Evolutionary conservation across 352 stramenopile genomes (phyloP), one percentile per base, ranked within the genome.

Genomic region (Phytophthora fragariae): DNA sequence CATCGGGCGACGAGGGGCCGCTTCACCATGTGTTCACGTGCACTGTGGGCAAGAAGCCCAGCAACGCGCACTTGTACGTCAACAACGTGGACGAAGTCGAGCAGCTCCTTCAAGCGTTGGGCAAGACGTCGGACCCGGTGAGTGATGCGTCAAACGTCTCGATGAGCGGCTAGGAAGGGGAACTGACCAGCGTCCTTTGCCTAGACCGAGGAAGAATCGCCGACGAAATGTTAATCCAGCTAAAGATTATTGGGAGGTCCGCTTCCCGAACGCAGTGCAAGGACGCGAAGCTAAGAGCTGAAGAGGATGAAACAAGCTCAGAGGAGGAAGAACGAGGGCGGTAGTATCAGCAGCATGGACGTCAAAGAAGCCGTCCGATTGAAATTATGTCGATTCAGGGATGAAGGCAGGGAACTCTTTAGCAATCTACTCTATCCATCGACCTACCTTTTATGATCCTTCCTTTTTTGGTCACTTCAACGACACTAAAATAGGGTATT

Each of bases 11-110:
- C 10, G 85, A 92, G 35, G 86, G 85, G 14, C 84, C 85, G 12
- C 70, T 95, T 56, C 83, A 96, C 47, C 90, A 97, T 63, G 79
- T 97, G 8, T 98, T 97, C 68, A 98, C 92, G 31, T 96, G 91
- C 77, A 98, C 92, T 5, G 94, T 98, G 50, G 94, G 94, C 31
- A 97, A 97, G 79, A 98, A 98, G 57, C 91, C 92, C 8, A 97
- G 89, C 49, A 89, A 97, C 72, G 93, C 93, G 41, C 89, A 95
- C 72, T 66, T 97, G 49, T 98, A 97, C 72, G 77, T 98, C 44
- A 95, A 98, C 81, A 93, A 96, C 59, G 90, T 94, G 33, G 83
- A 88, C 47, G 91, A 98, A 33, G 91, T 98, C 10, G 87, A 97
- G 68, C 75, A 91, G 58, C 73, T 97, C 27, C 75, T 98, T 55